phyloP scores from a whole-genome alignment of 345 rosid genomes.

The Acer campestre region DNA sequence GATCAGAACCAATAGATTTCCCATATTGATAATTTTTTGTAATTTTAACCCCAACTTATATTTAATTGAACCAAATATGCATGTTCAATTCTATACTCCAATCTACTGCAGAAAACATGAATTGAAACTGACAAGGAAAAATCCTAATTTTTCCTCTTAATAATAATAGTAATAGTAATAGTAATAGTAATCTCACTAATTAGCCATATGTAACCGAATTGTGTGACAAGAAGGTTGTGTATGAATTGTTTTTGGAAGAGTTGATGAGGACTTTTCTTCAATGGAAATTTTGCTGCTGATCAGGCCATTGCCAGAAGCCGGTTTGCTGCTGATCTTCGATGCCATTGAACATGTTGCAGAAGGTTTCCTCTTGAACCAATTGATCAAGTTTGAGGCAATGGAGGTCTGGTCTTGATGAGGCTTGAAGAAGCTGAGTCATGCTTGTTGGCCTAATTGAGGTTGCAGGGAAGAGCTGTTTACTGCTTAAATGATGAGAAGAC shows the following conservation, averaged over 20 bases:
- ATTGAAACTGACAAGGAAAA: conserved; percentile 20
- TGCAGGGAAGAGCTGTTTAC: conserved; percentile 46
- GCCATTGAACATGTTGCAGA: conserved; percentile 70
- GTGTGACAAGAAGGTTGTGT: conserved; percentile 6
- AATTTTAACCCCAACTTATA: conserved; percentile 22
- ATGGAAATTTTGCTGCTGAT: conserved; percentile 61
- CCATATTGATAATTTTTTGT: conserved; percentile 18
- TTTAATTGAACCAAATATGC: conserved; percentile 25
- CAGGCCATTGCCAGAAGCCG: conserved; percentile 76
- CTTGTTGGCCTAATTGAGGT: conserved; percentile 51
- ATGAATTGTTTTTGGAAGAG: conserved; percentile 14
- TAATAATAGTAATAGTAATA: too few relatives aligned
- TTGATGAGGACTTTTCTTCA: conserved; percentile 31
- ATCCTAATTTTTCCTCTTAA: conserved; percentile 22
- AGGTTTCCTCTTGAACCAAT: conserved; percentile 56
- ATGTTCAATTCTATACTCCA: conserved; percentile 38
- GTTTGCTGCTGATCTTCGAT: conserved; percentile 70
- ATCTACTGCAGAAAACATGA: conserved; percentile 30
- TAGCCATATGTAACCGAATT: conserved; percentile 14
- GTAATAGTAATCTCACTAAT: conserved; percentile 5
- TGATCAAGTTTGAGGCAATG: conserved; percentile 51
- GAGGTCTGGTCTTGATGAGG: conserved; percentile 45
- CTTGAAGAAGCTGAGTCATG: conserved; percentile 51
- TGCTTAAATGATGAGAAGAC: conserved; percentile 41
- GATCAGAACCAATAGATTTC: conserved; percentile 25